Evolutionary conservation across 148 eudicot genomes (phyloP), one percentile per base, ranked within the genome.

Genomic region (Camellia lanceoleosa): DNA sequence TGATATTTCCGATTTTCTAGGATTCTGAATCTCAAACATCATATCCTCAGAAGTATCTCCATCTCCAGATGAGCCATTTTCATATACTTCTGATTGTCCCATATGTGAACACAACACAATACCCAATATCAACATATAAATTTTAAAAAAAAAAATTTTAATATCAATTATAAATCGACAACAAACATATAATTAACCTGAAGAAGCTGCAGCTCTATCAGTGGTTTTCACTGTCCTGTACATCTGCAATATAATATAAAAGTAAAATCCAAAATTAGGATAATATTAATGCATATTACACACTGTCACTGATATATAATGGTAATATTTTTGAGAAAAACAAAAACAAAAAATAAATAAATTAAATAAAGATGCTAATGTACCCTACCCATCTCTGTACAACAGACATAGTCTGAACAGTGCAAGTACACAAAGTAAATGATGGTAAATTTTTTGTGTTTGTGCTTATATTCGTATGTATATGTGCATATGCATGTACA

Each of bases 151-250:
- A 46, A 4, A 11, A n/a, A n/a, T 76, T 46, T 8, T 44, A 63
- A 14, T 43, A 1, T 38, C 52, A 15, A 51, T 49, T 46, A 20
- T 42, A 19, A 18, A 2, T 62, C 3, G 11, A 41, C 9, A 63
- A 44, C 1, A 49, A 54, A 16, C 58, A 14, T 58, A 11, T 9
- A 74, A 56, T 19, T 30, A 68, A 94, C 98, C 98, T 76, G 97
- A 89, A 79, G 92, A 87, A 82, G 94, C 95, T 18, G 95, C 90
- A 46, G 97, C 91, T 80, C 95, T 87, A 87, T 91, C 98, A 44
- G 98, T 94, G 52, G 95, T 91, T 82, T 94, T 94, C 68, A 94
- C 93, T 11, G 98, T 94, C 70, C 98, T 83, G 84, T 91, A 94
- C 98, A 80, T 80, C 82, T 80, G 82, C 46, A 41, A 56, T 4